phyloP scores from a whole-genome alignment of 2,329 filamentous ascomycete species.

The Zasmidium angulare region DNA sequence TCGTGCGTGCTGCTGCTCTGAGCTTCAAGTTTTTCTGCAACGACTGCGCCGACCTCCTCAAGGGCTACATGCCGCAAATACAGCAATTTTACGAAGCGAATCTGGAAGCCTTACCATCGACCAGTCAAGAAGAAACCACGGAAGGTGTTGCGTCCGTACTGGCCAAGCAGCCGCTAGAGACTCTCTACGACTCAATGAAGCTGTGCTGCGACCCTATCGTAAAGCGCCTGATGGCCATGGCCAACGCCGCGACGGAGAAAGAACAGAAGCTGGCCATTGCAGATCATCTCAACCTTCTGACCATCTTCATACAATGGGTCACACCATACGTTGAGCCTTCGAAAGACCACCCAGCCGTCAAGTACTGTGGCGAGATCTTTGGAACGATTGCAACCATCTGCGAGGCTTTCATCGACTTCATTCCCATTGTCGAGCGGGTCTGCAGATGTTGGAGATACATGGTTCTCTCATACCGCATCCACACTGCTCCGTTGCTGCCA shows the following conservation, averaged over 20 bases:
- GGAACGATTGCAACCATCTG: constrained; percentile 82
- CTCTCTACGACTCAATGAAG: constrained; percentile 83
- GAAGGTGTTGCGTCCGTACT: constrained; percentile 93
- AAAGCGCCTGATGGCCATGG: constrained; percentile 78
- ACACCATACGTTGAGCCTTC: constrained; percentile 71
- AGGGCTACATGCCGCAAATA: constrained; percentile 78
- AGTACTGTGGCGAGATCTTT: constrained; percentile 94
- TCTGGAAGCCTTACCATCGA: constrained; percentile 77
- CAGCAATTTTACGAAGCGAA: constrained; percentile 92
- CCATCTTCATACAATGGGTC: constrained; percentile 78
- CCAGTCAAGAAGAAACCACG: constrained; percentile 92
- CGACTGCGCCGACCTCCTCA: constrained; percentile 85
- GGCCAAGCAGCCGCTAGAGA: constrained; percentile 75
- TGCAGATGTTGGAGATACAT: constrained; percentile 96
- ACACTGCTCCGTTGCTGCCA: constrained; percentile 80
- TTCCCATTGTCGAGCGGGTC: constrained; percentile 87
- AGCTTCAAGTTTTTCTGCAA: constrained; percentile 97
- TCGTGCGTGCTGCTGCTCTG: constrained; percentile 85
- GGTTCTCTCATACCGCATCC: constrained; percentile 91
- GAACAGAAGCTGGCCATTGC: constrained; percentile 82
- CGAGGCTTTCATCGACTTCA: constrained; percentile 80
- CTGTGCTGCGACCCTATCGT: constrained; percentile 91
- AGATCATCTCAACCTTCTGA: constrained; percentile 91
- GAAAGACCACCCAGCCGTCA: constrained; percentile 84
- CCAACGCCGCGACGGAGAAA: constrained; percentile 80